Conservation (phyloP, 2,329 filamentous ascomycete genomes). For the Magnaporthiopsis rhizophila region DNA sequence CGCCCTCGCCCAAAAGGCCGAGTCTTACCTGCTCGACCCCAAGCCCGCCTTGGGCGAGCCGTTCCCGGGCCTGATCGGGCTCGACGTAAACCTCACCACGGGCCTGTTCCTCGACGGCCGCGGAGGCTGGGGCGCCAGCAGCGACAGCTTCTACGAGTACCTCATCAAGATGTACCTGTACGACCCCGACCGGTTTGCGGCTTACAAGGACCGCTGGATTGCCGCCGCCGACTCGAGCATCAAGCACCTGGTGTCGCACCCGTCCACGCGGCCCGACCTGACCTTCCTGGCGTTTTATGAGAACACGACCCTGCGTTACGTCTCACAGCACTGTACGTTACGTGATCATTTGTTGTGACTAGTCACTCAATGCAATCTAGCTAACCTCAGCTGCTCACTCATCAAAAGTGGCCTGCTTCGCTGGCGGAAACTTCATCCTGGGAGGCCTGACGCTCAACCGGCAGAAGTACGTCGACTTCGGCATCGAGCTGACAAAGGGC, state of each 20-base stretch:
- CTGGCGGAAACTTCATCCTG: conserved; percentile 78
- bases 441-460: conserved; percentile 62
- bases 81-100: conserved; percentile 52
- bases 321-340: conserved; percentile 41
- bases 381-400: background rate
- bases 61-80: conserved; percentile 70
- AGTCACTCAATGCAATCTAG: background rate
- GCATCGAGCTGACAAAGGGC: conserved; percentile 60
- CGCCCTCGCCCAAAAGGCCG: conserved; percentile 55
- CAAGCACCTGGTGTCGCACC: conserved; percentile 60
- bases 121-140: conserved; percentile 71
- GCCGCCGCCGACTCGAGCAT: conserved; percentile 70
- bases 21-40: conserved; percentile 63
- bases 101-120: conserved; percentile 58
- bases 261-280: conserved; percentile 56
- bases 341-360: too few species aligned
- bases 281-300: conserved; percentile 60
- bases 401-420: conserved; percentile 69
- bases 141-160: conserved; percentile 82
- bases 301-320: conserved; percentile 32
- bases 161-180: conserved; percentile 89
- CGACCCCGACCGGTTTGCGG: conserved; percentile 52
- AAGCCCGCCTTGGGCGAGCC: conserved; percentile 56
- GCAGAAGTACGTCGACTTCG: conserved; percentile 64
- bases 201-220: conserved; percentile 69